phyloP scores from a whole-genome alignment of 148 eudicot species.

The Nepenthes mirabilis region DNA sequence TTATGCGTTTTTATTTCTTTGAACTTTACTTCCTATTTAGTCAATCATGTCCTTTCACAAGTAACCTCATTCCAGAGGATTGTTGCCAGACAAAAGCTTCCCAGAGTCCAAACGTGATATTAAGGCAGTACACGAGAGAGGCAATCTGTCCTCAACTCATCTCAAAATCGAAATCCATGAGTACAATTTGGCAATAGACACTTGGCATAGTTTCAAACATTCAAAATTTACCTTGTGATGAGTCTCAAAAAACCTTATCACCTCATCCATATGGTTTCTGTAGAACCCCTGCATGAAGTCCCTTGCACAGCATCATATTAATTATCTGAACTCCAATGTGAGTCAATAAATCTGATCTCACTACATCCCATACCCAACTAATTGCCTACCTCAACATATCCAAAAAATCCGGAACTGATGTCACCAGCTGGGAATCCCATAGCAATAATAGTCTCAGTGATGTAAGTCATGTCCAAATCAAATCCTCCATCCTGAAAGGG shows the following conservation, averaged over 20 bases:
- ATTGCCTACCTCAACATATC: constrained; percentile 77
- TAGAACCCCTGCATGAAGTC: constrained; percentile 68
- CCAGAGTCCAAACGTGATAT: too few species aligned
- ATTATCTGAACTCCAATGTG: constrained; percentile 2
- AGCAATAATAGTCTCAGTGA: constrained; percentile 85
- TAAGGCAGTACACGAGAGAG: too few species aligned
- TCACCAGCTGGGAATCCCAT: constrained; percentile 99
- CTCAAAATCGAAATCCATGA: background rate
- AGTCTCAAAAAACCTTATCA: constrained; percentile 87
- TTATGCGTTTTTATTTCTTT: too few species aligned
- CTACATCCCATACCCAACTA: background rate
- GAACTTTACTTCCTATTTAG: too few species aligned
- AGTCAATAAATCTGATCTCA: background rate
- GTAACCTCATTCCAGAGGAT: too few species aligned
- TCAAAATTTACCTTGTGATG: constrained; percentile 63
- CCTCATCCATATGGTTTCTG: constrained; percentile 95
- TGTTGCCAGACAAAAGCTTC: too few species aligned
- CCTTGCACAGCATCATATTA: constrained; percentile 9
- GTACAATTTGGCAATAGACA: background rate
- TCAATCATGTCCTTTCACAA: background rate
- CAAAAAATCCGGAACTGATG: constrained; percentile 88
- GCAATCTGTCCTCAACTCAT: too few species aligned
- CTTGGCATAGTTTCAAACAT: background rate
- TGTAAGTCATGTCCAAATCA: constrained; percentile 91
- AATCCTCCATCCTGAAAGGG: constrained; percentile 74